Evolutionary conservation across 306 rosid species (phyloP), one percentile per base, ranked within the genome.

Genomic region (Phaseolus lunatus): DNA sequence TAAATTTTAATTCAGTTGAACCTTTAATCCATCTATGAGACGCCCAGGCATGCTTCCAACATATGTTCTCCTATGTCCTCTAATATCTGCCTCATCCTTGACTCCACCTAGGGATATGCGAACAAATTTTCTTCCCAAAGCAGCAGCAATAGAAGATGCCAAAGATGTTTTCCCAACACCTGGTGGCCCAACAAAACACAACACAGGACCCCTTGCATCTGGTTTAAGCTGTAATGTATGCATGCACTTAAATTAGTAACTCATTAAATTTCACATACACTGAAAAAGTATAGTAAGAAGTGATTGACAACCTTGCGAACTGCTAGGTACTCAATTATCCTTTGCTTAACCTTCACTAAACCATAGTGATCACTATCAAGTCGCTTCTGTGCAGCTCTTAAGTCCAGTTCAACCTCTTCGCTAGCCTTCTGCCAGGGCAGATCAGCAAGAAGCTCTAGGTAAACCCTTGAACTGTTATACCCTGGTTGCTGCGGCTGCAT

Each of bases 1-100:
- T 41, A 82, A 65, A 48, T 13, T 29, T 66, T 54, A 33, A 23
- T 62, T 75, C 52, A 77, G 3, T 35, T 68, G 69, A 89, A 85
- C 99, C 99, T 96, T 96, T 78, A 96, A 76, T 67, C 99, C 98
- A 33, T 96, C 99, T 83, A 96, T 91, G 67, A 96, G 98, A 78
- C 99, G 87, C 64, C 99, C 99, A 39, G 99, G 98, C 99, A 96
- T 96, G 90, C 99, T 96, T 87, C 99, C 99, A 83, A 96, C 93
- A 82, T 96, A 96, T 54, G 99, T 96, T 90, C 99, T 92, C 89
- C 99, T 86, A 78, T 96, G 99, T 68, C 99, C 99, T 85, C 99
- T 90, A 80, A 96, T 88, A 83, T 96, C 99, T 49, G 99, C 99
- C 86, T 96, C 99, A 79, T 96, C 99, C 90, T 96, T 96, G 78